Evolutionary conservation across 2,329 filamentous ascomycete species (phyloP), one percentile per base, ranked within the genome.

Genomic region (Trichoderma sp.): DNA sequence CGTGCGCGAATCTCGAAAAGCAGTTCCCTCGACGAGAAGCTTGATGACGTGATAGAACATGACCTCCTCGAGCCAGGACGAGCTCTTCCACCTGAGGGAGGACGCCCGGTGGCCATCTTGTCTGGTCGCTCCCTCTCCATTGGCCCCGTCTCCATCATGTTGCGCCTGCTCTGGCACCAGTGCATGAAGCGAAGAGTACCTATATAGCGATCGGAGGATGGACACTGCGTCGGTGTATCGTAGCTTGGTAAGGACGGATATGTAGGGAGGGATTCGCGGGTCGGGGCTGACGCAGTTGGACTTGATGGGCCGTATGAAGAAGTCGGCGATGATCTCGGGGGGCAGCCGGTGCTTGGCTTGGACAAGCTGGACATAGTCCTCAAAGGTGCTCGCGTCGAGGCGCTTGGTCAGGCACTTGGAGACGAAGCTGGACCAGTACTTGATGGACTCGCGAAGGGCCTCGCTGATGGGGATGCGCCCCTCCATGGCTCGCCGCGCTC

Each of bases 1-100:
- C n/a, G 85, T 83, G 32, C 81, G 77, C 18, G 78, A 74, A 28
- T 80, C 81, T 68, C 76, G 79, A 59, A 88, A 85, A 1, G 82
- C 83, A 0, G 76, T 78, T 0, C 84, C 86, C 59, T 86, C 81
- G 1, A 84, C 91, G 61, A 98, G 94, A 0, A 90, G 91, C 80
- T 96, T 97, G 2, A 93, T 93, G 61, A 99, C 93, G 4, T 94
- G 90, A 79, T 97, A 96, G 76, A 97, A 91, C 80, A 98, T 92
- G 61, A 96, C 90, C 81, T 97, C 97, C 77, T 99, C 96, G 0
- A 91, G 79, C 70, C 81, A 81, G 71, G 87, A 89, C 1, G 87
- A 89, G 76, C 79, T 86, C 63, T 77, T 81, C 87, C 88, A 90
- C 70, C 83, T 77, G 34, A 76, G 69, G 1, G 70, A 59, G 24